These are phyloP conservation scores for Strigomonas culicis DNA, from an alignment of 208 protist species.

Conservation along the genomic window DNA sequence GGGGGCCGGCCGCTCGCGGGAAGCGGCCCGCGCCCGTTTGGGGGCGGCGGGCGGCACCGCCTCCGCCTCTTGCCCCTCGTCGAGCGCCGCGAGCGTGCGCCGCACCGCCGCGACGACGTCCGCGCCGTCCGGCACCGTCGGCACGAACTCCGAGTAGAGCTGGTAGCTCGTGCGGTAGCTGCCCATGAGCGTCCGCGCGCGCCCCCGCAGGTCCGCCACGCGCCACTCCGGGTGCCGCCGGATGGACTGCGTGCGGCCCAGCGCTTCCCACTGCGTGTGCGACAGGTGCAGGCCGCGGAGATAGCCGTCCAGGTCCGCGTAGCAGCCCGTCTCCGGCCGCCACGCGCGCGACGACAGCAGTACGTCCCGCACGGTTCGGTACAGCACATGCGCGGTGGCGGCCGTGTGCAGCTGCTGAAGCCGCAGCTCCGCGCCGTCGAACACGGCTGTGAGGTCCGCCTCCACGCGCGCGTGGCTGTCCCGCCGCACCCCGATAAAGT, in stretches of 20 bases:
- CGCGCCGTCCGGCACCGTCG: slow-evolving; percentile 8
- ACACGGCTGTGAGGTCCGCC: too few relatives aligned
- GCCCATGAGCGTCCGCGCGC: slow-evolving; percentile 56
- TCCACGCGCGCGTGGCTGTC: too few relatives aligned
- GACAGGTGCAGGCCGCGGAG: slow-evolving; percentile 27
- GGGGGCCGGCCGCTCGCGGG: not conserved
- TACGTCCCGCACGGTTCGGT: slow-evolving; percentile 4
- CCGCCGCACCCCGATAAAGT: slow-evolving; percentile 51
- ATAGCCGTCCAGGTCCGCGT: not conserved
- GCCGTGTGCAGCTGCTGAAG: too few relatives aligned
- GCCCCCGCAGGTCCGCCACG: slow-evolving; percentile 34
- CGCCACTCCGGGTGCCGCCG: slow-evolving; percentile 47
- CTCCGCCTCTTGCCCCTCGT: not conserved
- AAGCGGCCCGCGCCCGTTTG: not conserved
- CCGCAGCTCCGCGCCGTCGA: too few relatives aligned
- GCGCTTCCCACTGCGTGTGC: slow-evolving; percentile 41
- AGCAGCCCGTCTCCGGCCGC: not conserved
- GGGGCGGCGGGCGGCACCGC: not conserved
- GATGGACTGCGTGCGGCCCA: slow-evolving; percentile 46
- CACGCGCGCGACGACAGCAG: slow-evolving; percentile 13
- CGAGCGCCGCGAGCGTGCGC: not conserved
- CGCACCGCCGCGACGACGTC: slow-evolving; percentile 1
- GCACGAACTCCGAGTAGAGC: slow-evolving; percentile 77
- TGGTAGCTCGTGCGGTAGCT: slow-evolving; percentile 66
- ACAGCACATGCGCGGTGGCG: too few relatives aligned